phyloP scores from a whole-genome alignment of 2,329 filamentous ascomycete genomes.

The Neofusicoccum cordaticola region DNA sequence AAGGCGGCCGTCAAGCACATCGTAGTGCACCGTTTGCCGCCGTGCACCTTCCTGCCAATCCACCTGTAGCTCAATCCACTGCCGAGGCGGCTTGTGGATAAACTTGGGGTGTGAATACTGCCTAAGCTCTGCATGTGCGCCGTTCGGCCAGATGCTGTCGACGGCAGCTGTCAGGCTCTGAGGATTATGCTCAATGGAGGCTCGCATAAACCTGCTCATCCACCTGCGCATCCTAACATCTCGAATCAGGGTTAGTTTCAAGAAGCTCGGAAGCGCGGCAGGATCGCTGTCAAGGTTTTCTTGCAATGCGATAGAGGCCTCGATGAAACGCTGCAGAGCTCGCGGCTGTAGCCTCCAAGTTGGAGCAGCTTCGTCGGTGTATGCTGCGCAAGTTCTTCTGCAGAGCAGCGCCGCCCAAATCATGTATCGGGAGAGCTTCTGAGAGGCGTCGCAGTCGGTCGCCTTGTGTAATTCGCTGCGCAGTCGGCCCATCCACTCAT shows the following conservation, averaged over 20 bases:
- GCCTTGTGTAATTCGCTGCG: slow-evolving; percentile 45
- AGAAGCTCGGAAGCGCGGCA: slow-evolving; percentile 28
- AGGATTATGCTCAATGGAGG: slow-evolving; percentile 32
- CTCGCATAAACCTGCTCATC: slow-evolving; percentile 35
- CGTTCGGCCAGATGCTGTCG: slow-evolving; percentile 43
- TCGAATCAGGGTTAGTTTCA: slow-evolving; percentile 44
- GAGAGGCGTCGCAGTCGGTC: slow-evolving; percentile 36
- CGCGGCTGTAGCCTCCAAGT: background rate
- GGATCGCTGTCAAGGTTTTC: slow-evolving; percentile 45
- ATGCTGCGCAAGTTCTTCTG: slow-evolving; percentile 42
- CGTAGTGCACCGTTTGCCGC: slow-evolving; percentile 40
- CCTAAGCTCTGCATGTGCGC: slow-evolving; percentile 20
- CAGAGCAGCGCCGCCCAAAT: slow-evolving; percentile 59
- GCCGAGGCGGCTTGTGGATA: slow-evolving; percentile 13
- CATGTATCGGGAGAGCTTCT: slow-evolving; percentile 43
- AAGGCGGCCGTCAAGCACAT: slow-evolving; percentile 48
- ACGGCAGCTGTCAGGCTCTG: slow-evolving; percentile 37
- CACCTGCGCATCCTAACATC: slow-evolving; percentile 47
- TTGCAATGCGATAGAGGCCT: slow-evolving; percentile 46
- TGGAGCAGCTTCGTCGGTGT: background rate
- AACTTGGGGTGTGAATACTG: slow-evolving; percentile 24
- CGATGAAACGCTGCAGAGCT: slow-evolving; percentile 32
- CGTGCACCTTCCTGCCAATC: slow-evolving; percentile 16
- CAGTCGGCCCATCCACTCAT: slow-evolving; percentile 51
- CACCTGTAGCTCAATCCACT: background rate